phyloP scores from a whole-genome alignment of 2,329 filamentous ascomycete genomes.

The Ophidiomyces ophidiicola region DNA sequence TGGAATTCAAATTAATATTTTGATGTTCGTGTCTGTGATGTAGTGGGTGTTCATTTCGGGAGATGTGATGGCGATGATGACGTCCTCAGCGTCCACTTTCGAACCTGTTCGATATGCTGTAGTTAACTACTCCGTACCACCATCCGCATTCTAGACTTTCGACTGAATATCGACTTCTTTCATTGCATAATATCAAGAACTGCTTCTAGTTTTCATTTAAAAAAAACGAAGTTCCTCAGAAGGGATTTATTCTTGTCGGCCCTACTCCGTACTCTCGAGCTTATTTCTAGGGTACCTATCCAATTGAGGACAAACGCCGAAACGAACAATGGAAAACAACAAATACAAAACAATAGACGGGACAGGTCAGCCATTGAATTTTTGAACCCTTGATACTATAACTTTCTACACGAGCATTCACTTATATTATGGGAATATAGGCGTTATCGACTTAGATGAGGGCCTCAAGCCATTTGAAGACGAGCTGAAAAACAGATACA shows the following conservation, averaged over 20 bases:
- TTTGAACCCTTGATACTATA: not conserved
- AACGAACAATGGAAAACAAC: not conserved
- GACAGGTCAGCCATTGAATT: conserved; percentile 20
- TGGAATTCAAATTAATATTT: no score
- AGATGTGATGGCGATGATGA: conserved; percentile 2
- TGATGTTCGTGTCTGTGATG: no score
- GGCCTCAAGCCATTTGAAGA: conserved; percentile 79
- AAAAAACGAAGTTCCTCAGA: no score
- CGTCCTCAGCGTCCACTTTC: conserved; percentile 1
- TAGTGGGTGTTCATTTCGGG: no score
- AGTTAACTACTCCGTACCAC: not conserved
- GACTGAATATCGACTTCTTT: conserved; percentile 1
- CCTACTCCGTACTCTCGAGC: no score
- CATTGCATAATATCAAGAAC: no score
- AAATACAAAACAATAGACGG: conserved; percentile 18
- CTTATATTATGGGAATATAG: conserved; percentile 26
- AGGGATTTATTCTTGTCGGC: no score
- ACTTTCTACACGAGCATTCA: not conserved
- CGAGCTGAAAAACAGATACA: conserved; percentile 61
- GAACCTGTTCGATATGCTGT: not conserved
- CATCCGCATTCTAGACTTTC: no score
- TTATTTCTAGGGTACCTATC: no score
- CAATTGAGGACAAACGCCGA: no score
- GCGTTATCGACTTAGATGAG: conserved; percentile 75
- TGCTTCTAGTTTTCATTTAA: no score